Evolutionary conservation across 2,329 filamentous ascomycete genomes (phyloP).

Genomic region (Xylariaceae sp.): DNA sequence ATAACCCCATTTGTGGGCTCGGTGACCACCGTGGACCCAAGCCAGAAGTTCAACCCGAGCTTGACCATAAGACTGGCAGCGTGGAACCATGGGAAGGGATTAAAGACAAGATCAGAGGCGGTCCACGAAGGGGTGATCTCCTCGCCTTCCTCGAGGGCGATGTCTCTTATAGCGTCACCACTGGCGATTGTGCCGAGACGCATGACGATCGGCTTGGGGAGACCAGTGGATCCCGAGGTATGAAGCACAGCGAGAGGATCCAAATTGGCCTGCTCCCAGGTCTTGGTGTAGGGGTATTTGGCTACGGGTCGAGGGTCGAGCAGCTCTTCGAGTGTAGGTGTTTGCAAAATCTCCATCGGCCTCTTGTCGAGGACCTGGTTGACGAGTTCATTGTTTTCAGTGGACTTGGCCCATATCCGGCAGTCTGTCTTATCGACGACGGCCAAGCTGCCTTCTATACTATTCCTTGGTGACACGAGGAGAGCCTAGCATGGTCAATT

Average conservation of each 20-base stretch:
- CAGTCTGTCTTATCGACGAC: conserved; percentile 21
- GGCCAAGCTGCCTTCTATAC: conserved; percentile 19
- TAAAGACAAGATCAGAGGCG: conserved; percentile 19
- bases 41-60: conserved; percentile 22
- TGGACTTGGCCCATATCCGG: conserved; percentile 19
- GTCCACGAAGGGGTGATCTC: conserved; percentile 22
- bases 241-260: conserved; percentile 22
- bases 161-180: conserved; percentile 21
- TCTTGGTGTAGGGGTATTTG: conserved; percentile 21
- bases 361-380: conserved; percentile 19
- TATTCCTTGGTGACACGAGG: conserved; percentile 22
- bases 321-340: conserved; percentile 19
- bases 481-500: conserved; percentile 13
- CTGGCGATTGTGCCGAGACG: conserved; percentile 21
- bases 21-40: conserved; percentile 21
- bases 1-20: conserved; percentile 23
- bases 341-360: conserved; percentile 20
- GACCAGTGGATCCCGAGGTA: conserved; percentile 23
- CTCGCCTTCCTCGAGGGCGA: conserved; percentile 19
- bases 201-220: conserved; percentile 24
- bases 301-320: conserved; percentile 18
- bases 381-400: conserved; percentile 15
- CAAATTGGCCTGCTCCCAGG: conserved; percentile 19
- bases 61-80: conserved; percentile 24
- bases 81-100: conserved; percentile 24